Conservation (phyloP, 2,329 filamentous ascomycete genomes). For the Pezicula rhizophila region DNA sequence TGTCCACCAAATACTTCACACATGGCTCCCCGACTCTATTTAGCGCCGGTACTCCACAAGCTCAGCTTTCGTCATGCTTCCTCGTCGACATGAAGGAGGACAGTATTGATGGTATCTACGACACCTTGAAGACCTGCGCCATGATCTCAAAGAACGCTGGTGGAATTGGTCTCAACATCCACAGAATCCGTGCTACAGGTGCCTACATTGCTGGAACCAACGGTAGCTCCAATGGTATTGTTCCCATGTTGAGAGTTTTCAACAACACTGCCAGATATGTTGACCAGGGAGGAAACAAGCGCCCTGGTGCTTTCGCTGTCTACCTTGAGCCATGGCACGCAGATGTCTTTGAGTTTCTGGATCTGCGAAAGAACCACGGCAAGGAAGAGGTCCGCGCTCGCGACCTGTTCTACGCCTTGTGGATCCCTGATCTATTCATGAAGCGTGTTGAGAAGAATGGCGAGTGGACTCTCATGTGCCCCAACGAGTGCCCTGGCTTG, state of each 20-base stretch:
- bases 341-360: slow-evolving; percentile 94
- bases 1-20: slow-evolving; percentile 98
- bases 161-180: slow-evolving; percentile 93
- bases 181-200: slow-evolving; percentile 93
- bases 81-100: slow-evolving; percentile 99
- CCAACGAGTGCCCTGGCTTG: slow-evolving; percentile 89
- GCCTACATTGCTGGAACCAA: slow-evolving; percentile 98
- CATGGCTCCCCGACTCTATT: slow-evolving; percentile 97
- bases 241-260: slow-evolving; percentile 97
- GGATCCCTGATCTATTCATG: slow-evolving; percentile 99
- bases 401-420: slow-evolving; percentile 94
- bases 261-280: slow-evolving; percentile 99
- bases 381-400: slow-evolving; percentile 97
- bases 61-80: slow-evolving; percentile 97
- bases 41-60: slow-evolving; percentile 91
- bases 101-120: slow-evolving; percentile 98
- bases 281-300: slow-evolving; percentile 98
- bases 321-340: slow-evolving; percentile 99
- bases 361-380: slow-evolving; percentile 97
- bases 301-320: slow-evolving; percentile 95
- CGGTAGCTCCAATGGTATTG: slow-evolving; percentile 93
- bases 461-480: slow-evolving; percentile 97
- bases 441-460: slow-evolving; percentile 96
- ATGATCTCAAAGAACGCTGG: slow-evolving; percentile 99
- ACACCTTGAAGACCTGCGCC: slow-evolving; percentile 97